Evolutionary conservation across 2,329 filamentous ascomycete species (phyloP), one percentile per base, ranked within the genome.

Genomic region (Colletotrichum plurivorum): DNA sequence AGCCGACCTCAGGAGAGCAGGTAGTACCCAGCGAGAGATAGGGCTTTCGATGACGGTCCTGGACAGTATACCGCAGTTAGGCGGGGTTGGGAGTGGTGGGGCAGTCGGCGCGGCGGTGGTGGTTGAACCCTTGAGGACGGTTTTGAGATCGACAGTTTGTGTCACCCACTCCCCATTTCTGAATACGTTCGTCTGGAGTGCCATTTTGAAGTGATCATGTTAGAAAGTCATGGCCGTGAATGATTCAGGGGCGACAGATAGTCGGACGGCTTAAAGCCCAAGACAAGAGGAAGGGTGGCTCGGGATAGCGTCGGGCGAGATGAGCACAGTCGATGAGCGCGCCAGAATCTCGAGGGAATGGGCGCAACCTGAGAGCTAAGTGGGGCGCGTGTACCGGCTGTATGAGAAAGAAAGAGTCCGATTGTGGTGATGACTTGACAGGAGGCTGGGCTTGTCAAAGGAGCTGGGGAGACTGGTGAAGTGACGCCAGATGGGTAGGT

Each of bases 11-110:
- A 98, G 84, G 69, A 91, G 89, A n/a, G 91, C 93, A 13, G 94
- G 93, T 15, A 97, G 83, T 51, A 98, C 92, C 84, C 88, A 92
- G 76, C 92, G 91, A 64, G 92, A 87, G 43, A 92, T 84, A 2
- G 95, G 93, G 71, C 93, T 97, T 61, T 90, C 88, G 58, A 95
- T 84, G 36, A 97, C 78, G 0, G 95, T 97, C 75, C 88, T 90
- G 1, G 94, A 94, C 53, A 98, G 84, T 39, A 98, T 76, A 4
- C 94, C 96, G 69, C 91, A 87, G 20, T 79, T 81, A 6, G 92
- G 89, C 36, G 83, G 80, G 58, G 81, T 64, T 75, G 79, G 58
- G 72, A 66, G 25, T 68, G 75, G 58, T 71, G 76, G 39, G 74
- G 78, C 20, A 75, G 77, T 39, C 76, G 74, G 6, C 75, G 63